A percentile compares a stretch with the other conserved stretches of the same genome.
Conservation (phyloP, 441 rosid genomes). For the Erodium chrysanthum region DNA sequence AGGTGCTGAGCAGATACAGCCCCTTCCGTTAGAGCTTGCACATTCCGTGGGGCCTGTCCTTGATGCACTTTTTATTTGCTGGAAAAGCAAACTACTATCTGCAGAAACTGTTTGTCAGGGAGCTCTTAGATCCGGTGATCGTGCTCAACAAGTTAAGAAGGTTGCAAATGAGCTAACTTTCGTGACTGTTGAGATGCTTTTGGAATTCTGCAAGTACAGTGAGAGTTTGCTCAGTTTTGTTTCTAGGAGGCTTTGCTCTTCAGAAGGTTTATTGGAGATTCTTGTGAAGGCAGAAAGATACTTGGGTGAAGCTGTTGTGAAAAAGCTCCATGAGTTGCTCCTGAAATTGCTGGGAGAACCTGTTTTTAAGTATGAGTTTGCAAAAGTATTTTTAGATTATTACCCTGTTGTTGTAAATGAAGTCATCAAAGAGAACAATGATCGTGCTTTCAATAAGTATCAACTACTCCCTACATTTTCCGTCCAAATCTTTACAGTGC, state of each 20-base stretch:
- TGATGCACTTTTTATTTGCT: slow-evolving; percentile 54
- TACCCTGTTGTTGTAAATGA: slow-evolving; percentile 64
- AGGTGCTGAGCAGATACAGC: slow-evolving; percentile 92
- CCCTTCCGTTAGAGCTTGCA: slow-evolving; percentile 62
- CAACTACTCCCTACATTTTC: slow-evolving; percentile 63
- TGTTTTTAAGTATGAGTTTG: slow-evolving; percentile 75
- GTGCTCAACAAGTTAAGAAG: slow-evolving; percentile 26
- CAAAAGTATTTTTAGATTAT: slow-evolving; percentile 70
- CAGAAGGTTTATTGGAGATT: slow-evolving; percentile 56
- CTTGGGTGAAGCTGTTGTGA: slow-evolving; percentile 36
- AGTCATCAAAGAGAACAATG: slow-evolving; percentile 45
- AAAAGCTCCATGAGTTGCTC: slow-evolving; percentile 68
- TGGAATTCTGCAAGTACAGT: slow-evolving; percentile 64
- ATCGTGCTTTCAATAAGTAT: slow-evolving; percentile 38
- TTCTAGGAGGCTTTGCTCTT: slow-evolving; percentile 49
- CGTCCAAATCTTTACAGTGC: slow-evolving; percentile 92
- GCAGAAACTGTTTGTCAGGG: slow-evolving; percentile 36
- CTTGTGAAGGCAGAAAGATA: slow-evolving; percentile 77
- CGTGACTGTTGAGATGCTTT: slow-evolving; percentile 68
- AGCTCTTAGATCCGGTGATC: slow-evolving; percentile 30
- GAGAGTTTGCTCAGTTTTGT: slow-evolving; percentile 94
- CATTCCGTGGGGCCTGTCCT: slow-evolving; percentile 66
- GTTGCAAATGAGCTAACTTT: slow-evolving; percentile 58
- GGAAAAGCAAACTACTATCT: slow-evolving; percentile 52
- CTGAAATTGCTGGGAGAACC: slow-evolving; percentile 91